phyloP scores from a whole-genome alignment of 768 basidiomycete genomes.

The Exidia glandulosa region DNA sequence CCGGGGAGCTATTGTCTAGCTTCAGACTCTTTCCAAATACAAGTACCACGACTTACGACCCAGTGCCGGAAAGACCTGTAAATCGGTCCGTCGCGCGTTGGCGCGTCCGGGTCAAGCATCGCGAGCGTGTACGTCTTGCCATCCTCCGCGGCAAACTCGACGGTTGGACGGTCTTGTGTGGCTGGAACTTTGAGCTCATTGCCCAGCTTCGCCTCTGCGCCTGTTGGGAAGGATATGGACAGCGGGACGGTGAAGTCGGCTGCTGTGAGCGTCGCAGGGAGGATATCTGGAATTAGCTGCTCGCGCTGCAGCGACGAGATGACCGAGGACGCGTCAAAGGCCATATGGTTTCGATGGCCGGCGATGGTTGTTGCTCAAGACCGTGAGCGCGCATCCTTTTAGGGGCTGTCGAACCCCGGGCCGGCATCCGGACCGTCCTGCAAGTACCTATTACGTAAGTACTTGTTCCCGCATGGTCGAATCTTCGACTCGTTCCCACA shows the following conservation, averaged over 20 bases:
- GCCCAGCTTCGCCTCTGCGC: constrained; percentile 27
- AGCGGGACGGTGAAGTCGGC: background rate
- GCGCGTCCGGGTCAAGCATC: constrained; percentile 51
- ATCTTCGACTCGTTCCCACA: no score
- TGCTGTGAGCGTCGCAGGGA: background rate
- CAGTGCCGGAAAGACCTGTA: constrained; percentile 46
- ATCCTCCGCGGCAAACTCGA: constrained; percentile 34
- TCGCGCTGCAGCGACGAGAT: background rate
- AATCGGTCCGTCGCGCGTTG: constrained; percentile 36
- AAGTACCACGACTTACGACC: constrained; percentile 26
- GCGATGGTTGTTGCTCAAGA: background rate
- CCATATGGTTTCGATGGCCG: background rate
- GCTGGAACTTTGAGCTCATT: constrained; percentile 25
- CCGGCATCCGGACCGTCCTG: no score
- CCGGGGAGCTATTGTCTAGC: no score
- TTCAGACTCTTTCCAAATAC: background rate
- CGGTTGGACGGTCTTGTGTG: constrained; percentile 39
- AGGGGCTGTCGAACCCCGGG: no score
- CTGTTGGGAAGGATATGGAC: constrained; percentile 25
- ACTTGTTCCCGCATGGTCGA: no score
- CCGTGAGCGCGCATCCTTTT: no score
- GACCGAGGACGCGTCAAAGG: background rate
- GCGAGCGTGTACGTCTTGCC: constrained; percentile 37
- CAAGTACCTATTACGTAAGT: no score
- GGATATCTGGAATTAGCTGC: background rate